phyloP scores from a whole-genome alignment of 768 basidiomycete species.

The Collybia sordida region DNA sequence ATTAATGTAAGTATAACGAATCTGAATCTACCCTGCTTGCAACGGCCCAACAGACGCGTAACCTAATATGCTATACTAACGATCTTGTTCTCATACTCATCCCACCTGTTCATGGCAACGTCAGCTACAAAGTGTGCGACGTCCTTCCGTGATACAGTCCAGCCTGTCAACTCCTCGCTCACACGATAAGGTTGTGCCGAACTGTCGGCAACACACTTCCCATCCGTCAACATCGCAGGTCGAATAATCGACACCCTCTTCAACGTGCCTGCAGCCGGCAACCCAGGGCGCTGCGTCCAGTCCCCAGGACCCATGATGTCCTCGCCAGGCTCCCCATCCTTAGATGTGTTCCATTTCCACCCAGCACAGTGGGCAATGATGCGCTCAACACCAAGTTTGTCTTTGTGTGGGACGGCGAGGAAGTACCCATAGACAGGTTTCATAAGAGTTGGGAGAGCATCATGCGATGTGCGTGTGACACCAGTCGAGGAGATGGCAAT shows the following conservation, averaged over 20 bases:
- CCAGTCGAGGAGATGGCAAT: conserved; percentile 54
- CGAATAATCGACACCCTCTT: conserved; percentile 48
- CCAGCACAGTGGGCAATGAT: conserved; percentile 46
- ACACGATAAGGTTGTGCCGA: conserved; percentile 37
- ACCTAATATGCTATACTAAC: conserved; percentile 50
- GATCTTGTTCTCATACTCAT: conserved; percentile 48
- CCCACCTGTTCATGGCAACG: conserved; percentile 43
- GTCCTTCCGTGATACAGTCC: conserved; percentile 58
- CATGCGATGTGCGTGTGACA: conserved; percentile 42
- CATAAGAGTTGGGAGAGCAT: conserved; percentile 42
- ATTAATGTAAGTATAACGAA: too few relatives aligned
- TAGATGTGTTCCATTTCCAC: conserved; percentile 42
- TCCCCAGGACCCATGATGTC: conserved; percentile 39
- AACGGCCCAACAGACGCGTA: too few relatives aligned
- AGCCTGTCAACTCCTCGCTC: conserved; percentile 40
- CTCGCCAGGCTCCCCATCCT: conserved; percentile 33
- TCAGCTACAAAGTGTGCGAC: conserved; percentile 65
- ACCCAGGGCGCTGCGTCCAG: conserved; percentile 42
- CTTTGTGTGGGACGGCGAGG: conserved; percentile 46
- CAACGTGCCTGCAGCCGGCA: conserved; percentile 44
- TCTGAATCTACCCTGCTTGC: too few relatives aligned
- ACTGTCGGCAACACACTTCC: conserved; percentile 40
- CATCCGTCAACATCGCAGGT: conserved; percentile 60
- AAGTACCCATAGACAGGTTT: conserved; percentile 47
- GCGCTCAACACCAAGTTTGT: conserved; percentile 62